These are phyloP conservation scores for Heteromeles arbutifolia DNA, from an alignment of 306 rosid genomes.

Conservation along the genomic window DNA sequence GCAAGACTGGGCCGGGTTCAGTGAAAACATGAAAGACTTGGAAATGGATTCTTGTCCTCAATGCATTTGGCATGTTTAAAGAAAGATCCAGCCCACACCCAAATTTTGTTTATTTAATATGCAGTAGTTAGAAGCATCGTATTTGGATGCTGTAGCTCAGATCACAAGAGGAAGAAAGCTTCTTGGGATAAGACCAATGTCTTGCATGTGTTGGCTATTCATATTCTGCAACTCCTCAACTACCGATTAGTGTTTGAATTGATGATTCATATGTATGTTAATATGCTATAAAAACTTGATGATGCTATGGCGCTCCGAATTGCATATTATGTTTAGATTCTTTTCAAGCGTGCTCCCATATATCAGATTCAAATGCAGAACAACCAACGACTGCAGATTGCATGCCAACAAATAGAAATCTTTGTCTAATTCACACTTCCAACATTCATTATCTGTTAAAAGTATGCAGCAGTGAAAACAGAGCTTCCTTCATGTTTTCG, in stretches of 20 bases:
- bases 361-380: conserved; percentile 2
- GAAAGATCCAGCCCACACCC: background rate
- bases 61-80: background rate
- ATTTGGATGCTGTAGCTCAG: background rate
- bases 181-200: conserved; percentile 1
- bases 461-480: background rate
- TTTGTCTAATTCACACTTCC: background rate
- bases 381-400: background rate
- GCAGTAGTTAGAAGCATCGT: background rate
- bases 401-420: background rate
- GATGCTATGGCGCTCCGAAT: background rate
- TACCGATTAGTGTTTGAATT: background rate
- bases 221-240: conserved; percentile 7
- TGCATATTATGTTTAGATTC: background rate
- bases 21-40: background rate
- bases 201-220: conserved; percentile 9
- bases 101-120: background rate
- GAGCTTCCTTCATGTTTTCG: background rate
- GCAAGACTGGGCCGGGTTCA: background rate
- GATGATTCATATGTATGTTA: background rate
- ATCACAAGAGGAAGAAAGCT: background rate
- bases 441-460: background rate
- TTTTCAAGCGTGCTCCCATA: background rate
- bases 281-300: background rate
- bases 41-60: background rate